Conservation (phyloP, 1,139 yeast species). For the Diutina rugosa region DNA sequence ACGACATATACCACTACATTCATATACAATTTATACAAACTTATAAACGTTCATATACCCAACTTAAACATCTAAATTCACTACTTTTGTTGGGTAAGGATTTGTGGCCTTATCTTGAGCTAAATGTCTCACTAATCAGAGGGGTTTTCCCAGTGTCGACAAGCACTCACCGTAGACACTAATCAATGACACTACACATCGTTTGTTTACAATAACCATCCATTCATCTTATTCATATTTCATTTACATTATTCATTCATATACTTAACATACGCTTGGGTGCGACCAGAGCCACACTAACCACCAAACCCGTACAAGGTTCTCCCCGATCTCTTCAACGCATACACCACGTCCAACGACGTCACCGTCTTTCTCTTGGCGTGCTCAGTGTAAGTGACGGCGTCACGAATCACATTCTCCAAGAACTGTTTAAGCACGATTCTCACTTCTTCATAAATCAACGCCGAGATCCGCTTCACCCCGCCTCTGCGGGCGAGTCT, state of each 20-base stretch:
- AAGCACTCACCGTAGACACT: no score
- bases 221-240: no score
- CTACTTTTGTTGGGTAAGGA: no score
- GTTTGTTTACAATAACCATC: no score
- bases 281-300: slow-evolving; percentile 26
- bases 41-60: no score
- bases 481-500: slow-evolving; percentile 99
- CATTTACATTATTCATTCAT: background rate
- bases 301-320: slow-evolving; percentile 99
- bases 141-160: no score
- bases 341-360: slow-evolving; percentile 96
- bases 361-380: slow-evolving; percentile 99
- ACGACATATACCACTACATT: no score
- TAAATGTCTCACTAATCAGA: no score
- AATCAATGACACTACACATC: no score
- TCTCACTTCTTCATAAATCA: slow-evolving; percentile 98
- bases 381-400: slow-evolving; percentile 98
- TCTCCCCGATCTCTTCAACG: slow-evolving; percentile 99
- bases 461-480: slow-evolving; percentile 99
- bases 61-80: no score
- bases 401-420: slow-evolving; percentile 96
- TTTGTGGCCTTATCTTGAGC: no score
- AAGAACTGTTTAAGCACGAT: slow-evolving; percentile 91
- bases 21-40: no score
- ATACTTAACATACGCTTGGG: background rate